Evolutionary conservation across 257 asterid genomes (phyloP).

Genomic region (Ehretia macrophylla): DNA sequence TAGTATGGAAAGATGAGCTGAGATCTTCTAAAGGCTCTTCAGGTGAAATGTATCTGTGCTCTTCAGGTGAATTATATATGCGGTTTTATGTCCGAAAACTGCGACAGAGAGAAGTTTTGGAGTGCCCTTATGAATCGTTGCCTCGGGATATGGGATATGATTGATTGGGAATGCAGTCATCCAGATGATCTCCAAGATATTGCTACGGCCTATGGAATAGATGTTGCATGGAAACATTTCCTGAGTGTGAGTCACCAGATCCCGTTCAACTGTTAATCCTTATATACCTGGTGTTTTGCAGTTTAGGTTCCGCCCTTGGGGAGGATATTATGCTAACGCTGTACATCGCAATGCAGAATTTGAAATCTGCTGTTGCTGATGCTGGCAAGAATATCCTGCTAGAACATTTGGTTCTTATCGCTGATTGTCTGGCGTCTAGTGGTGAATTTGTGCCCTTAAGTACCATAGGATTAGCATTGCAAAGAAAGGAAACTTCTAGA

Average conservation of each 20-base stretch:
- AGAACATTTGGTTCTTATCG: conserved; percentile 67
- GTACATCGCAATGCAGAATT: conserved; percentile 48
- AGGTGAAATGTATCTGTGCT: neutral
- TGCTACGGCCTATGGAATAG: conserved; percentile 62
- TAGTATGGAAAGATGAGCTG: too few species aligned
- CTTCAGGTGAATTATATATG: conserved; percentile 50
- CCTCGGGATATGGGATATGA: conserved; percentile 50
- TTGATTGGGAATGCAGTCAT: conserved; percentile 94
- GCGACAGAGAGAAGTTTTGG: conserved; percentile 71
- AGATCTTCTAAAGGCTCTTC: conserved; percentile 40
- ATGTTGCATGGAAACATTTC: conserved; percentile 58
- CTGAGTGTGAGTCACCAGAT: conserved; percentile 51
- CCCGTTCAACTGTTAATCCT: too few species aligned
- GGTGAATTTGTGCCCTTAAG: conserved; percentile 77
- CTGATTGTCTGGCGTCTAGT: conserved; percentile 69
- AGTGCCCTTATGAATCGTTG: conserved; percentile 49
- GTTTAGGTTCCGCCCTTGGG: neutral
- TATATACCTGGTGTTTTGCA: neutral
- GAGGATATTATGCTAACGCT: conserved; percentile 19
- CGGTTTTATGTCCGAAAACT: conserved; percentile 53
- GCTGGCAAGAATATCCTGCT: conserved; percentile 77
- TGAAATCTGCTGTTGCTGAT: conserved; percentile 65
- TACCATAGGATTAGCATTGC: conserved; percentile 68
- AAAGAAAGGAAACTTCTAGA: conserved; percentile 60
- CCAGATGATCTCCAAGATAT: conserved; percentile 75